These are phyloP conservation scores for Penicillium malachiteum DNA, from an alignment of 495 filamentous ascomycete species.

Conservation along the genomic window DNA sequence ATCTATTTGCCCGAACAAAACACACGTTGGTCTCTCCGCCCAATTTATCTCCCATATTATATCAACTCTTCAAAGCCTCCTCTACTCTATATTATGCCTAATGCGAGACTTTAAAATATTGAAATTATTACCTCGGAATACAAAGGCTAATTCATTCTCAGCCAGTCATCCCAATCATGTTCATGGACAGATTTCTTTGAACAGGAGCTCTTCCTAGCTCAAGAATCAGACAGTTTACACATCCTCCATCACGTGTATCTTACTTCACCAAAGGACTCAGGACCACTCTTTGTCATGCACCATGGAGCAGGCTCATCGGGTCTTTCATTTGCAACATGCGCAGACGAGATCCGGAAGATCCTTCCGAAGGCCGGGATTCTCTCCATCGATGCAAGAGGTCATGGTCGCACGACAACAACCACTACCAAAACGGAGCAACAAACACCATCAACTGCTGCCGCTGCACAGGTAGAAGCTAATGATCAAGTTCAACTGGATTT, in stretches of 20 bases:
- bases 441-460: slow-evolving; percentile 15
- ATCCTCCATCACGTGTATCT: slow-evolving; percentile 84
- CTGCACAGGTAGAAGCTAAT: slow-evolving; percentile 27
- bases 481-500: slow-evolving; percentile 53
- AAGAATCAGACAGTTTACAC: slow-evolving; percentile 35
- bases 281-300: slow-evolving; percentile 84
- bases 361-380: slow-evolving; percentile 82
- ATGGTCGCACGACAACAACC: slow-evolving; percentile 67
- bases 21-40: slow-evolving; percentile 49
- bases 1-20: slow-evolving; percentile 66
- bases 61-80: background rate
- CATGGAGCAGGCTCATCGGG: slow-evolving; percentile 90
- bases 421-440: slow-evolving; percentile 6
- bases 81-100: background rate
- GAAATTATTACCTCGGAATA: background rate
- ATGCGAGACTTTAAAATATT: background rate
- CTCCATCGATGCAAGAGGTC: slow-evolving; percentile 79
- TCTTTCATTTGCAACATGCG: slow-evolving; percentile 81
- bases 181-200: slow-evolving; percentile 88
- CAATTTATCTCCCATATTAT: background rate
- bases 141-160: slow-evolving; percentile 13
- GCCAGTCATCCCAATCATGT: slow-evolving; percentile 44
- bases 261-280: slow-evolving; percentile 54
- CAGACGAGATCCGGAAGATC: slow-evolving; percentile 69
- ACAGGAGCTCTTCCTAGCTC: slow-evolving; percentile 73